Conservation (phyloP, 306 rosid genomes). For the Malus fusca region DNA sequence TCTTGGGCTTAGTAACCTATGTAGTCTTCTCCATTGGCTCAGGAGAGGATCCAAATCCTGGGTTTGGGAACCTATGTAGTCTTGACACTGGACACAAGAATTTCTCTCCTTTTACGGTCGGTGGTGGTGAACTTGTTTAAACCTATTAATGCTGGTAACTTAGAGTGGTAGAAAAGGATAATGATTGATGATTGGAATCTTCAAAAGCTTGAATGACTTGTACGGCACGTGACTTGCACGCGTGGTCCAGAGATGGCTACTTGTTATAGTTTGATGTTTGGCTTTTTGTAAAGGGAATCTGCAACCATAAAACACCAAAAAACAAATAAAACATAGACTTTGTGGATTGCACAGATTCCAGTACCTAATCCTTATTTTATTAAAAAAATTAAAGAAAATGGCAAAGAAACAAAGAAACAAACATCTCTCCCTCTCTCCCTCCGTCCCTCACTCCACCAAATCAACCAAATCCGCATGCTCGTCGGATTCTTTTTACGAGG, state of each 20-base stretch:
- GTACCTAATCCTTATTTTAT: not conserved
- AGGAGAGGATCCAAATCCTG: not conserved
- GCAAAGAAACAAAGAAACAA: not conserved
- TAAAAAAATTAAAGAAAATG: not conserved
- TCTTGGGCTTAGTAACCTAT: too few relatives aligned
- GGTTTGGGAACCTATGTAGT: too few relatives aligned
- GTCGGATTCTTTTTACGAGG: accelerated
- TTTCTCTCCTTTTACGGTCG: not conserved
- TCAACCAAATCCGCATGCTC: not conserved
- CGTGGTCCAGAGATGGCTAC: not conserved
- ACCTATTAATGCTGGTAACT: not conserved
- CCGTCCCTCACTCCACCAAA: not conserved
- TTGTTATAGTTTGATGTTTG: not conserved
- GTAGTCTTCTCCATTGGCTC: too few relatives aligned
- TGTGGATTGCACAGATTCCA: not conserved
- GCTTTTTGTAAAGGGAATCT: slow-evolving; percentile 5
- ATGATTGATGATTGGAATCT: not conserved
- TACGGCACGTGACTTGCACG: not conserved
- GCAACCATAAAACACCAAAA: slow-evolving; percentile 1
- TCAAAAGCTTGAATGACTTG: not conserved
- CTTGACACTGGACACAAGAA: not conserved
- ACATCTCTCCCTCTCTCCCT: too few relatives aligned
- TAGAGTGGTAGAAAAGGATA: not conserved
- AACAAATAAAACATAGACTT: not conserved
- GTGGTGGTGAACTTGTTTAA: not conserved